Conservation (phyloP, 2,329 filamentous ascomycete genomes). For the Xylariales sp. region DNA sequence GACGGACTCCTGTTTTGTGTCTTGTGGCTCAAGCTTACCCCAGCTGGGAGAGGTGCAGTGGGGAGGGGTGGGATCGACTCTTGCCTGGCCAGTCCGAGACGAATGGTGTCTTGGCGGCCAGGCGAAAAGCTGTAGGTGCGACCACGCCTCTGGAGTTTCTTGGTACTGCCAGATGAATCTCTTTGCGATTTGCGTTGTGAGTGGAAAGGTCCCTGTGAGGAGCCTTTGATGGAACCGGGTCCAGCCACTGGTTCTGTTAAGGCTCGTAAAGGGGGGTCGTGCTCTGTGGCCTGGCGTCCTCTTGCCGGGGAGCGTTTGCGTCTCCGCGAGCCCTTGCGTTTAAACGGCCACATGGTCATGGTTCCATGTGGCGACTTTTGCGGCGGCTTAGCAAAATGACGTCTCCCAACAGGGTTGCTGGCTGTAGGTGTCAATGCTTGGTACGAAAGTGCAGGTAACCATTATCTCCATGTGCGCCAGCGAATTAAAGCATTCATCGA, state of each 20-base stretch:
- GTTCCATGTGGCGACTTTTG: slow-evolving; percentile 10
- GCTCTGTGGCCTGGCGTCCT: slow-evolving; percentile 35
- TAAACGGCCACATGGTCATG: slow-evolving; percentile 84
- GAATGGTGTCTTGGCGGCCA: slow-evolving; percentile 51
- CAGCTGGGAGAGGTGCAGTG: slow-evolving; percentile 11
- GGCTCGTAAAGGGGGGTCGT: slow-evolving; percentile 13
- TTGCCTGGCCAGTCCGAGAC: slow-evolving; percentile 28
- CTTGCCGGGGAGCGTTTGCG: slow-evolving; percentile 53
- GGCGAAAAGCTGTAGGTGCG: slow-evolving; percentile 51
- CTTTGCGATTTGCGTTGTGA: slow-evolving; percentile 5
- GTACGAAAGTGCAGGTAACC: too few species aligned
- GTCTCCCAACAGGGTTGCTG: slow-evolving; percentile 12
- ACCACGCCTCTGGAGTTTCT: slow-evolving; percentile 37
- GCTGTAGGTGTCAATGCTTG: too few species aligned
- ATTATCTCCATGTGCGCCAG: slow-evolving; percentile 28
- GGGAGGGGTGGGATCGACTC: slow-evolving; percentile 19
- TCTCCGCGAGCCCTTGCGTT: slow-evolving; percentile 66
- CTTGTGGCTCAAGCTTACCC: slow-evolving; percentile 9
- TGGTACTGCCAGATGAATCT: slow-evolving; percentile 7
- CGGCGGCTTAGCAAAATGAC: slow-evolving; percentile 2
- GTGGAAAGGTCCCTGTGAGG: neutral
- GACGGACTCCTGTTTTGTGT: slow-evolving; percentile 8
- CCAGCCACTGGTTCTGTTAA: slow-evolving; percentile 18
- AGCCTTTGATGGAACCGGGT: neutral
- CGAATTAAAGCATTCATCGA: too few species aligned